Base-by-base conservation (phyloP, 1,284 basidiomycete genomes). In the Apiotrichum domesticum region DNA sequence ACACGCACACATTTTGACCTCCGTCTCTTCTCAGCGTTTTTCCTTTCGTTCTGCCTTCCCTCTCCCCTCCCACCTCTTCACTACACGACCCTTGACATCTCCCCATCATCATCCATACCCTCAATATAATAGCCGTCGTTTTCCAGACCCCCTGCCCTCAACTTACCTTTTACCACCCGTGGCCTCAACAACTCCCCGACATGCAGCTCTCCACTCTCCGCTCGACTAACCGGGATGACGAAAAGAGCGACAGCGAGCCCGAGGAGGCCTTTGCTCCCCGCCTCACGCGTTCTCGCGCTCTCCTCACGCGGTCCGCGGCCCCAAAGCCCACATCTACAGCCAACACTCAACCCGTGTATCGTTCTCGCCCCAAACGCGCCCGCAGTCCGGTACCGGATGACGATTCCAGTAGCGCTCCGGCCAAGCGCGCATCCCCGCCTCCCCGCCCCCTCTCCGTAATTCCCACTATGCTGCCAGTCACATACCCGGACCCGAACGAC, bases 381-480 rank as follows among this genome's bases (percentile, higher is more conserved):
- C 6, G 32, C 13, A 9, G 6, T 3, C 46, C 9, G 11, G 5
- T 8, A 15, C 6, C 46, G 37, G 13, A 39, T 39, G 37, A 39
- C 13, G 13, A 39, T 8, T 39, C 34, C 32, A 37, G 14, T 37
- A 9, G 3, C 10, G 33, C 35, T n/a, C 15, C 35, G 15, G 9
- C 15, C 6, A 29, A 7, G 33, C 43, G 43, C 13, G 21, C 32
- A 14, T 6, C 46, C 40, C 46, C 11, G 34, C n/a, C 35, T 46
- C 48, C 51, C 53, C 59, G 59, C 46, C 55, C 55, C 5, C 55
- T 61, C 34, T 61, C 59, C 29, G 41, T 58, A n/a, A 58, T 62
- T 46, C 60, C 60, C 35, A 58, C 56, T 0, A 56, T 54, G 57
- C 52, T 49, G 0, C 54, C 60, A 4, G 37, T 58, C n/a, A 62